Evolutionary conservation across 129 eudicot genomes (phyloP), one percentile per base, ranked within the genome.

Genomic region (Pulicaria dysenterica): DNA sequence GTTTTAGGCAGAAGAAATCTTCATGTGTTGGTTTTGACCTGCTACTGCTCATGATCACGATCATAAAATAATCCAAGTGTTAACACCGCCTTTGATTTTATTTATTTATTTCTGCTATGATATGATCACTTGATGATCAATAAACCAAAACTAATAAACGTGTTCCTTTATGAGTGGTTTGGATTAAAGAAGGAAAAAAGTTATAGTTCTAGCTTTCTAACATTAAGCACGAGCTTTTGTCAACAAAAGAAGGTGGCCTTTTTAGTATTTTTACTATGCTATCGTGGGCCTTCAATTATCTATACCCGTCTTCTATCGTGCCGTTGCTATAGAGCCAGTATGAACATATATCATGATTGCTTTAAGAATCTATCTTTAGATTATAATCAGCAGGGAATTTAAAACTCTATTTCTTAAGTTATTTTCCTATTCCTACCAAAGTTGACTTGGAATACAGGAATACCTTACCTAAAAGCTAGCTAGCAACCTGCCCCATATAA

Each of bases 401-500:
- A 78, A 15, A 78, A 61, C 62, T 70, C 12, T 62, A 71, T 62
- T 42, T 53, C 38, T 60, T 54, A 45, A 5, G 79, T 65, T 75
- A 44, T 67, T 66, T 66, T 75, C 51, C 75, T 46, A 43, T 69
- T 69, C 69, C 68, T 76, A 51, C 80, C 75, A 76, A 76, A 67
- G 80, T 76, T 67, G 69, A 68, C 74, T 47, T 63, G 79, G 70
- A 64, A 74, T 40, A 53, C 44, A 64, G 65, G 7, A 64, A 74
- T 74, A 74, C 72, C 55, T 56, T 70, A 70, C 34, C 64, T 53
- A 38, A 75, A n/a, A 46, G 38, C 57, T 13, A 60, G 75, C 34
- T 59, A 77, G 48, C 81, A 69, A 77, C 81, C 76, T 61, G 76
- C 66, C 81, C 64, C 51, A 51, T 11, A 41, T 77, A 61, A 62